A percentile compares a stretch with the other conserved stretches of the same genome.
phyloP scores from a whole-genome alignment of 2,329 filamentous ascomycete species.

The Gremmenia infestans region DNA sequence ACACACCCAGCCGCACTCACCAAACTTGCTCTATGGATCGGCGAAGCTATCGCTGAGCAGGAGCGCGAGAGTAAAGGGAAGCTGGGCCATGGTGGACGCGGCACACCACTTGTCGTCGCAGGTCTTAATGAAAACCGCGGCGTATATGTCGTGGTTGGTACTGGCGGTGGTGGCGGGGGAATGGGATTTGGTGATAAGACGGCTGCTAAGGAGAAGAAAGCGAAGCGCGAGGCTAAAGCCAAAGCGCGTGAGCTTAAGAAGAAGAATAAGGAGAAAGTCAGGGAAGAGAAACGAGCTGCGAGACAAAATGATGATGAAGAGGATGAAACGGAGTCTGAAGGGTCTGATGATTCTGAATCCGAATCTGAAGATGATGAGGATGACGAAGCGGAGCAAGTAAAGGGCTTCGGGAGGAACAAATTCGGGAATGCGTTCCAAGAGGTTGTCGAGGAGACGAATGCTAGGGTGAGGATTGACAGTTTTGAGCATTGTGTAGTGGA shows the following conservation, averaged over 20 bases:
- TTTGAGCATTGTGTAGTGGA: conserved; percentile 98
- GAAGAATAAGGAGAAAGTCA: conserved; percentile 52
- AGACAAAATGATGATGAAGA: conserved; percentile 46
- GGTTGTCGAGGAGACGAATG: conserved; percentile 85
- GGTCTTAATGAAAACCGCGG: conserved; percentile 82
- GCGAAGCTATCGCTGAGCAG: conserved; percentile 84
- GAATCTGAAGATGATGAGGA: conserved; percentile 49
- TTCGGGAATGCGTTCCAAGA: conserved; percentile 96
- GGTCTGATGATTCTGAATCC: conserved; percentile 34
- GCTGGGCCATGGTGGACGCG: conserved; percentile 61
- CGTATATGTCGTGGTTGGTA: conserved; percentile 89
- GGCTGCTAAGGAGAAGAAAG: conserved; percentile 56
- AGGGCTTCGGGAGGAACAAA: conserved; percentile 73
- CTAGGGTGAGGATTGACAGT: conserved; percentile 85
- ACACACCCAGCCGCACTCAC: conserved; percentile 88
- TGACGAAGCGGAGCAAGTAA: conserved; percentile 49
- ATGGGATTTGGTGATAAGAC: conserved; percentile 64
- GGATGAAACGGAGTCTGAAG: conserved; percentile 49
- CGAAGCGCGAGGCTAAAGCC: conserved; percentile 58
- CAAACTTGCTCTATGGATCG: conserved; percentile 90
- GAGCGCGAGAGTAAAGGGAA: conserved; percentile 72
- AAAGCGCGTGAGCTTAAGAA: conserved; percentile 56
- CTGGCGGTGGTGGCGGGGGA: conserved; percentile 70
- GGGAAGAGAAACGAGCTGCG: conserved; percentile 57
- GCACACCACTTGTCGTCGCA: conserved; percentile 84